Base-by-base conservation (phyloP, 73 alveolate genomes). In the Effrenium voratum region DNA sequence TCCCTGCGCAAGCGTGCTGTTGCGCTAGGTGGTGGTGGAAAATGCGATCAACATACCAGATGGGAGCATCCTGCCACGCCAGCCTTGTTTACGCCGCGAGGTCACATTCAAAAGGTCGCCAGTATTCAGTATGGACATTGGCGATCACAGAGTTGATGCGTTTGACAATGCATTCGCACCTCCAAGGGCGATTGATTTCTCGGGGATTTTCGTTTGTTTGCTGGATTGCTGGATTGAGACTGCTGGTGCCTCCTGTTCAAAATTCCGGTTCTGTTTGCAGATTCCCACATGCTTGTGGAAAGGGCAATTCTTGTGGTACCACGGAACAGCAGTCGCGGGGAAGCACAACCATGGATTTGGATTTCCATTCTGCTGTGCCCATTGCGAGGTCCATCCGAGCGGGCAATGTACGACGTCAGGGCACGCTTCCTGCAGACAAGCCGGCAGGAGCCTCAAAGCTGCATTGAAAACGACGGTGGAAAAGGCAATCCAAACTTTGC, bases 371-470 rank as follows among this genome's bases (percentile, higher is more conserved):
- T 30, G 28, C 28, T 30, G 72, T 2, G 16, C 1, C 72, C 16
- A 57, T 22, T 57, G 16, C 72, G 28, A 90, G 96, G 96, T 90
- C 96, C 86, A 90, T 90, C 52, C 96, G 96, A 2, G 96, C 96
- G 43, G 96, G 96, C 75, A 90, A 90, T 55, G 96, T 90, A 40
- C 32, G 96, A 68, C 96, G 96, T 50, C 96, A 90, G 34, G 96
- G 96, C 57, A 90, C 96, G 36, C 96, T 90, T 43, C 72, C 96
- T 36, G 82, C 96, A 52, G 96, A 90, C 96, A 90, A 90, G 55
- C 96, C 96, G 8, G 96, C 47, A 38, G 49, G 12, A 6, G 10
- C 44, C 93, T 55, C 47, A 55, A 49, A 1, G 73, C 24, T 79
- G 34, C n/a, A n/a, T n/a, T n/a, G n/a, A n/a, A n/a, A n/a, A n/a